Evolutionary conservation across 192 early-diverging fungal species (phyloP).

Genomic region (Coemansia sp.): DNA sequence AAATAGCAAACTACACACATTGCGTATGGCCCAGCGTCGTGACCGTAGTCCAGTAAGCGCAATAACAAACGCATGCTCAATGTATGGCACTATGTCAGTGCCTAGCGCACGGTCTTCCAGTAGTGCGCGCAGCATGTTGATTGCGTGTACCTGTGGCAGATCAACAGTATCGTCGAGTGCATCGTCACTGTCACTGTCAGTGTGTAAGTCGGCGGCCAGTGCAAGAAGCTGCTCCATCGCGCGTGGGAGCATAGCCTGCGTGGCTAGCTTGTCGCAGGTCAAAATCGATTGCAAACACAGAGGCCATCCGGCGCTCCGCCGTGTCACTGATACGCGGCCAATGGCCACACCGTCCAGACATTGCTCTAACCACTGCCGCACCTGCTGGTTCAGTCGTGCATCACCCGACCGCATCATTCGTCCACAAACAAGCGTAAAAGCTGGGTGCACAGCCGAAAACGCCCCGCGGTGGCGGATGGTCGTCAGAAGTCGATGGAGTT

Average conservation of each 20-base stretch:
- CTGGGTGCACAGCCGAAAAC: constrained; percentile 83
- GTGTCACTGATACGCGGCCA: constrained; percentile 81
- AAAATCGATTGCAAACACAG: constrained; percentile 83
- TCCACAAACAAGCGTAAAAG: constrained; percentile 70
- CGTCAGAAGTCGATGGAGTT: constrained; percentile 59
- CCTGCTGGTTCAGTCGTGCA: constrained; percentile 55
- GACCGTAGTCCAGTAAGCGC: constrained; percentile 82
- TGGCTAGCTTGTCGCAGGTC: constrained; percentile 62
- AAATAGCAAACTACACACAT: constrained; percentile 92
- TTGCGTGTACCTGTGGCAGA: constrained; percentile 90
- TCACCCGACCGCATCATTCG: constrained; percentile 62
- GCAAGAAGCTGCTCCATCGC: constrained; percentile 70
- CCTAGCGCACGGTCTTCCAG: constrained; percentile 82
- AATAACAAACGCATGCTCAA: constrained; percentile 74
- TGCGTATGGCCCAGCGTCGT: constrained; percentile 84
- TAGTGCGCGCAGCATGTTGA: constrained; percentile 82
- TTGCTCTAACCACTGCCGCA: constrained; percentile 75
- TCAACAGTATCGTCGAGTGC: constrained; percentile 65
- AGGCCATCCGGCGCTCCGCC: constrained; percentile 88
- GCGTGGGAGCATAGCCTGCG: constrained; percentile 59
- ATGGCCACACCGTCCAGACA: constrained; percentile 71
- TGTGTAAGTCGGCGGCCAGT: constrained; percentile 47
- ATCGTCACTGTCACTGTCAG: neutral
- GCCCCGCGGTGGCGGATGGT: constrained; percentile 90
- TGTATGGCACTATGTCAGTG: constrained; percentile 68